Evolutionary conservation across 1,284 basidiomycete genomes (phyloP), one percentile per base, ranked within the genome.

Genomic region (Ceratobasidium sp.): DNA sequence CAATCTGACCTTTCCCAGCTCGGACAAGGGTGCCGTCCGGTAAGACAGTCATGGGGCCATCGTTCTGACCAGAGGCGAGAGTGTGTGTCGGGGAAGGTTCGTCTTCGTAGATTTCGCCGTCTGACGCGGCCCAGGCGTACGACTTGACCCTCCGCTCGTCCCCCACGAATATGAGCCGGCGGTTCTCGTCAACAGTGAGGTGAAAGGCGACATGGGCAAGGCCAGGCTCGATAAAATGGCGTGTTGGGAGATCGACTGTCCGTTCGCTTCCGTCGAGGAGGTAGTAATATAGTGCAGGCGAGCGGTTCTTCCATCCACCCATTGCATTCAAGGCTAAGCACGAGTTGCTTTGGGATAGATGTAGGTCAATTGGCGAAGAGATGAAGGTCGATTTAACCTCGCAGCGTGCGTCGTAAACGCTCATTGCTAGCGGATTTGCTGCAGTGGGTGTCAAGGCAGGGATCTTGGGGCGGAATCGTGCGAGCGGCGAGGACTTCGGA

Each of bases 111-210:
- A 13, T 52, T 25, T 40, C 29, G 34, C 66, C 65, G 17, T 59
- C 44, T 0, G 51, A 40, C 15, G 54, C 25, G 9, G 25, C 67
- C 65, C 65, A 76, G 6, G 34, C 46, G 22, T 69, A 70, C 1
- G 64, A 68, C 25, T 76, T 76, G 66, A 76, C 40, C 25, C 76
- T n/a, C 4, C 19, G 2, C 2, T 76, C 32, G 44, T 70, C 76
- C 7, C 54, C 76, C 9, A 70, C 17, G 19, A 68, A 67, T n/a
- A 70, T 61, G 25, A 76, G 76, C 6, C 49, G 65, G 19, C 76
- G 51, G 17, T 22, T 54, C n/a, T 70, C 76, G 43, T 76, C 64
- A 11, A 76, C 4, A n/a, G 56, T 57, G 7, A 69, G 32, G n/a
- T 68, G 65, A 25, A 19, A 54, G 32, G 67, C 67, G n/a, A 70